Conservation (phyloP, 116 monocot species). For the Posidonia oceanica region DNA sequence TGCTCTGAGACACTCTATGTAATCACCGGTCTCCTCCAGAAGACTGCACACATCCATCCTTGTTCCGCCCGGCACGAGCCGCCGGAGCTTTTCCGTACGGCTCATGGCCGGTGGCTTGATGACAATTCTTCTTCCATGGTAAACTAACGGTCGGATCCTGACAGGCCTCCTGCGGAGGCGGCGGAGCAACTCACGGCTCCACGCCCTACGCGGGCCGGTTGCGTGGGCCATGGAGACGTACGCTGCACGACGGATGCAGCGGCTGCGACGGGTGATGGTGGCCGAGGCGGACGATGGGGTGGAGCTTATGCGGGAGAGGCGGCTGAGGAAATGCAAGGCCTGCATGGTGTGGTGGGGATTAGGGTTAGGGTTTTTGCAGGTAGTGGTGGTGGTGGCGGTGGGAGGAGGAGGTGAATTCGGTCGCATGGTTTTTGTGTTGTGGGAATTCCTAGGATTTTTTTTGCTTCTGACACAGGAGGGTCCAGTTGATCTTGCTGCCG, state of each 20-base stretch:
- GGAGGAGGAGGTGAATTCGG: not conserved
- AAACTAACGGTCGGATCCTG: not conserved
- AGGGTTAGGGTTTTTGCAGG: constrained; percentile 11
- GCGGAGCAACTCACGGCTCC: constrained; percentile 39
- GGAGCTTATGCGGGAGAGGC: constrained; percentile 18
- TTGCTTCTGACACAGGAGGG: constrained; percentile 3
- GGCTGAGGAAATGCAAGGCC: constrained; percentile 22
- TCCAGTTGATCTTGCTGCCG: not conserved
- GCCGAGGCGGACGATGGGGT: not conserved
- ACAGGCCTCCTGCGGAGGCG: not conserved
- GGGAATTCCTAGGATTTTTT: not conserved
- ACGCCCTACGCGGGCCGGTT: constrained; percentile 18
- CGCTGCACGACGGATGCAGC: constrained; percentile 27
- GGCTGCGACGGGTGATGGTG: constrained; percentile 3
- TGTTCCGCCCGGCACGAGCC: constrained; percentile 26
- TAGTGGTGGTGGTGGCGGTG: not conserved
- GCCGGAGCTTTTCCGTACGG: constrained; percentile 9
- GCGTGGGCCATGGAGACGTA: constrained; percentile 44
- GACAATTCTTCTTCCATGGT: too few species aligned
- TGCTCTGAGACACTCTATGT: constrained; percentile 17
- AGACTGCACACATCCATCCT: constrained; percentile 21
- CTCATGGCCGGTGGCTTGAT: not conserved
- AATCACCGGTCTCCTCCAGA: constrained; percentile 25
- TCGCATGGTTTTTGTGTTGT: constrained; percentile 6
- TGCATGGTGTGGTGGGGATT: not conserved